Percentiles rank a stretch among this genome's conserved stretches.
Conservation (phyloP, 192 early-diverging fungal genomes). For the Entomortierella parvispora region DNA sequence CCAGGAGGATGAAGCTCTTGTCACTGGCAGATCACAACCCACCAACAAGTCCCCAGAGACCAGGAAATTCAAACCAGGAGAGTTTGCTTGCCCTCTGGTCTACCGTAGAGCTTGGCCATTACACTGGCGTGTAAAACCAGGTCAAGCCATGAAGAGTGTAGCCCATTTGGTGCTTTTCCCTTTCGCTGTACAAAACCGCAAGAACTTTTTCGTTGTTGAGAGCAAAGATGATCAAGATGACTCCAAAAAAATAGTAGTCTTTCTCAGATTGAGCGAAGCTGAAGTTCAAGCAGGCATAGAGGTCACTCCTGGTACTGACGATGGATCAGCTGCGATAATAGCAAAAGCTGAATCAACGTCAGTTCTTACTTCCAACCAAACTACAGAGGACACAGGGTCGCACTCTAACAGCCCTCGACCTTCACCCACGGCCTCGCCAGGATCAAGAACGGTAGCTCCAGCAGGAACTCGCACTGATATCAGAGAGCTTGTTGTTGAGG, state of each 20-base stretch:
- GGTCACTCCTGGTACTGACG: conserved; percentile 3
- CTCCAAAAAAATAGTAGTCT: conserved; percentile 47
- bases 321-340: conserved; percentile 17
- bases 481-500: conserved; percentile 70
- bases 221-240: conserved; percentile 68
- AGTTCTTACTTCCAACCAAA: conserved; percentile 17
- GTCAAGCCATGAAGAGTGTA: conserved; percentile 69
- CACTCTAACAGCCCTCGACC: conserved; percentile 45
- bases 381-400: conserved; percentile 31
- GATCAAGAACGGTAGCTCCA: conserved; percentile 30
- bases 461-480: conserved; percentile 48
- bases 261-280: conserved; percentile 44
- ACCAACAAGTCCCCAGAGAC: conserved; percentile 21
- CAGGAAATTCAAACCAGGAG: conserved; percentile 64
- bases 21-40: conserved; percentile 24
- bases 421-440: conserved; percentile 55
- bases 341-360: conserved; percentile 1
- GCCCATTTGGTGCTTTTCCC: conserved; percentile 61
- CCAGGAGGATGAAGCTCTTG: conserved; percentile 64
- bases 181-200: conserved; percentile 76
- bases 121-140: conserved; percentile 78
- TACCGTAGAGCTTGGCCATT: conserved; percentile 72
- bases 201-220: conserved; percentile 76
- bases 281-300: conserved; percentile 36
- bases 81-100: conserved; percentile 78